Base-by-base conservation (phyloP, 164 flowering plant species). In the Nymphaea thermarum region DNA sequence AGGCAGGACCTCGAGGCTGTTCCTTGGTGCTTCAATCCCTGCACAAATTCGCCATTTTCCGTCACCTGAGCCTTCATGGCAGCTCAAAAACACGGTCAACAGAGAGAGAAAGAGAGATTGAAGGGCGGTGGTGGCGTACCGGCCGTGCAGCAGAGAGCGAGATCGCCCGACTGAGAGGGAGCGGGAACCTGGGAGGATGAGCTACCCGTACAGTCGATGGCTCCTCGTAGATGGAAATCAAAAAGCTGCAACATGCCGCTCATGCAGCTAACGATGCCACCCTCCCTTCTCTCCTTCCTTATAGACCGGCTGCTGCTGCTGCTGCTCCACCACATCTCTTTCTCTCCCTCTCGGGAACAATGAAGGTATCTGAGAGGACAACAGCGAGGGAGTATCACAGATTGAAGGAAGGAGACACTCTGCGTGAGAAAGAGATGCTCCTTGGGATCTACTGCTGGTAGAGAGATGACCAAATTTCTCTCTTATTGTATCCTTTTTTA, bases 11-110 rank as follows among this genome's bases (percentile, higher is more conserved):
- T 93, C 89, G 83, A 87, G 82, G 79, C 98, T 93, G 71, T 89
- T 91, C 67, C 97, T 80, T 61, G 97, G 97, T 60, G 98, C 94
- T 73, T 87, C 93, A 7, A 74, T 72, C 42, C 97, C 96, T 89
- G 80, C 74, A 73, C 2, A 8, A 15, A 3, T 15, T 25, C 8
- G 2, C 12, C 57, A 47, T 15, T 8, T 10, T 51, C 57, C 57
- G 57, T 51, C 57, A 51, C 14, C 12, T 51, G 8, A 51, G 15
- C 57, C 57, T 51, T 51, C 57, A 25, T 25, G 36, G 36, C 36
- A 25, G 36, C 36, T 25, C 36, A 25, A 1, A 25, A 25, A 25
- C 0, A 25, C 36, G 36, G 36, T 25, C 60, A 55, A 16, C 60
- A 8, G 60, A 55, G 16, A 16, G 12, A 55, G 16, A 55, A 55